These are phyloP conservation scores for Paraphaeosphaeria minitans DNA, from an alignment of 2,329 filamentous ascomycete species.

Conservation along the genomic window DNA sequence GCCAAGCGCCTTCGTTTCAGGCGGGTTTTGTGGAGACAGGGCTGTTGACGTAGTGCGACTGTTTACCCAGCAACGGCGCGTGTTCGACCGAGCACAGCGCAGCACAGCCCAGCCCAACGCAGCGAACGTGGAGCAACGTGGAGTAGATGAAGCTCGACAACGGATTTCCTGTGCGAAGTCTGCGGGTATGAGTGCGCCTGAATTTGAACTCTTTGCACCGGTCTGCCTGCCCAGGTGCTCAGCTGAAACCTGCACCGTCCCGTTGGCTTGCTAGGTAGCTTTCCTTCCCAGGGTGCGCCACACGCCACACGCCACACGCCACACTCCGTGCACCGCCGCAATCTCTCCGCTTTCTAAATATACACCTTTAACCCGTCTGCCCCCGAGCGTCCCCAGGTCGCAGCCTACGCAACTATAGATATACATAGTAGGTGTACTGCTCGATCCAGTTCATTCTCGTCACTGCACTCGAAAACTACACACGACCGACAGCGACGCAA, in stretches of 20 bases:
- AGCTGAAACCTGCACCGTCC: background rate
- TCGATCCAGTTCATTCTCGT: too few species aligned
- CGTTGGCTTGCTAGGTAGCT: too few species aligned
- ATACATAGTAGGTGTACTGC: too few species aligned
- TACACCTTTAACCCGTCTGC: background rate
- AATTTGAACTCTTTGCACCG: background rate
- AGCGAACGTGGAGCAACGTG: too few species aligned
- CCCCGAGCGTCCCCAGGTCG: too few species aligned
- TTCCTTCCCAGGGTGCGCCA: too few species aligned
- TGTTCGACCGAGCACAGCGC: constrained; percentile 7
- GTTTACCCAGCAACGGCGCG: constrained; percentile 41
- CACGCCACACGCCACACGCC: constrained; percentile 3
- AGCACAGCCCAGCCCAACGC: background rate
- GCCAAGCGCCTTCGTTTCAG: constrained; percentile 35
- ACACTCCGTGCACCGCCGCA: constrained; percentile 14
- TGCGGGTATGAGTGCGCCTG: background rate
- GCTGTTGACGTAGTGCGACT: constrained; percentile 15
- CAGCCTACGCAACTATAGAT: too few species aligned
- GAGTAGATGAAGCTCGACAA: constrained; percentile 6
- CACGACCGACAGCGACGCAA: too few species aligned
- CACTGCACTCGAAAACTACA: too few species aligned
- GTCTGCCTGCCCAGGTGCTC: background rate
- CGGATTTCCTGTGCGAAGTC: background rate
- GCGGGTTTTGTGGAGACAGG: constrained; percentile 32
- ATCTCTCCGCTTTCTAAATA: constrained; percentile 9